These are phyloP conservation scores for Mycena galericulata DNA, from an alignment of 768 basidiomycete species.

Conservation along the genomic window DNA sequence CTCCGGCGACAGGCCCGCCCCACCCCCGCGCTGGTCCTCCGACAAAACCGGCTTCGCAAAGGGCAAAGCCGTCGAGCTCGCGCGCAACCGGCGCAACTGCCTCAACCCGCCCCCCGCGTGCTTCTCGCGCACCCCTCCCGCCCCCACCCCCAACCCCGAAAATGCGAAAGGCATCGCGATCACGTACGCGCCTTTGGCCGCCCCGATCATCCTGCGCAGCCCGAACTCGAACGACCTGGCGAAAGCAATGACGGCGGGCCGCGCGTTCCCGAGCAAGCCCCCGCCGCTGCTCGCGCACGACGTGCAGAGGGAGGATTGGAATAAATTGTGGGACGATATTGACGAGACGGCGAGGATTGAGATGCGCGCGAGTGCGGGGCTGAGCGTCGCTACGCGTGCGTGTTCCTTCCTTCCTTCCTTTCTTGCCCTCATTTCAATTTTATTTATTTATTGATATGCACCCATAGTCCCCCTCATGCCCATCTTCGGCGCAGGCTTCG, in stretches of 20 bases:
- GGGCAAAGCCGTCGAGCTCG: conserved; percentile 28
- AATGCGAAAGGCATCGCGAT: conserved; percentile 20
- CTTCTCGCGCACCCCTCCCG: conserved; percentile 23
- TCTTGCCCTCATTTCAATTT: too few species aligned
- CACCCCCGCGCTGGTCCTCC: conserved; percentile 25
- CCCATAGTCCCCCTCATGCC: conserved; percentile 31
- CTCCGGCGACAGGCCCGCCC: conserved; percentile 6
- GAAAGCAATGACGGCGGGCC: conserved; percentile 25
- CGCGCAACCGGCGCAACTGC: conserved; percentile 26
- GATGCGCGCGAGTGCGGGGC: conserved; percentile 30
- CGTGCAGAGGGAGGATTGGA: conserved; percentile 29
- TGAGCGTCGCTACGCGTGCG: conserved; percentile 31
- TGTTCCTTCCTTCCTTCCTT: background rate
- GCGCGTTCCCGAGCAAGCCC: conserved; percentile 26
- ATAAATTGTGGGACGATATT: conserved; percentile 30
- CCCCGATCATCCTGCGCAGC: conserved; percentile 25
- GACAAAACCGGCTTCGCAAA: conserved; percentile 30
- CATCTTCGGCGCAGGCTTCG: conserved; percentile 29
- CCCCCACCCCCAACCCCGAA: background rate
- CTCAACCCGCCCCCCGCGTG: conserved; percentile 27
- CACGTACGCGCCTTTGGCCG: conserved; percentile 20
- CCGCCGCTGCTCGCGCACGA: conserved; percentile 22
- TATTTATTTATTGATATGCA: background rate
- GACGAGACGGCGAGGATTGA: conserved; percentile 33
- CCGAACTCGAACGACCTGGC: conserved; percentile 29